Base-by-base conservation (phyloP, 164 flowering plant species). In the Pachysandra terminalis region DNA sequence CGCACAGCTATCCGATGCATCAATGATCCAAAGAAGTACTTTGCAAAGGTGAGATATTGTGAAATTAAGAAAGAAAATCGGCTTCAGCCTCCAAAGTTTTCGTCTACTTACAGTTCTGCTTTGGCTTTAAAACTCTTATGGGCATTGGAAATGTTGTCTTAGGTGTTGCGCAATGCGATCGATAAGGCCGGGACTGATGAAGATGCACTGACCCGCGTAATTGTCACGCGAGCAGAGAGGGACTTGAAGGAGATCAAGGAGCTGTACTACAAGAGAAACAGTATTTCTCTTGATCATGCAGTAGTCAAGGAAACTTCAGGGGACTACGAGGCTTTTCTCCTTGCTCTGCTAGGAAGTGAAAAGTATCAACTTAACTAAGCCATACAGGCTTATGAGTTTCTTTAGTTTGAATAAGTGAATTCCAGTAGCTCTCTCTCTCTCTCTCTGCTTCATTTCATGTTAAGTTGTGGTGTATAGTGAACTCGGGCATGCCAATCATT, bases 271-370 rank as follows among this genome's bases (percentile, higher is more conserved):
- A 82, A 81, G 70, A 83, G 96, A 58, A 87, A 87, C 87, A 91
- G 84, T 64, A 80, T 78, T 9, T 23, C 83, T 66, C 83, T 94
- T 27, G 87, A 83, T 6, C 63, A 78, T 13, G 93, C 88, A 19
- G 75, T 94, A 9, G 78, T 79, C 37, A 85, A 84, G 80, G 96
- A 87, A 9, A 89, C 93, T 61, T 78, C 86, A 71, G 92, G 98
- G n/a, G 83, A 94, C 67, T 94, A 90, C 74, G 77, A 85, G 83
- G 75, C 71, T 37, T 81, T 90, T 81, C 95, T 90, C 77, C 87
- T 91, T 19, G 74, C 87, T 25, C 63, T 91, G 55, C 73, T 88
- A 13, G 95, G 96, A 19, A 79, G 75, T 56, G 78, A 63, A 37
- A 68, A 73, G 64, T 52, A 66, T 32, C 61, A 63, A 55, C 10